Base-by-base conservation (phyloP, 2,329 filamentous ascomycete species). In the Zelopaecilomyces penicillatus region DNA sequence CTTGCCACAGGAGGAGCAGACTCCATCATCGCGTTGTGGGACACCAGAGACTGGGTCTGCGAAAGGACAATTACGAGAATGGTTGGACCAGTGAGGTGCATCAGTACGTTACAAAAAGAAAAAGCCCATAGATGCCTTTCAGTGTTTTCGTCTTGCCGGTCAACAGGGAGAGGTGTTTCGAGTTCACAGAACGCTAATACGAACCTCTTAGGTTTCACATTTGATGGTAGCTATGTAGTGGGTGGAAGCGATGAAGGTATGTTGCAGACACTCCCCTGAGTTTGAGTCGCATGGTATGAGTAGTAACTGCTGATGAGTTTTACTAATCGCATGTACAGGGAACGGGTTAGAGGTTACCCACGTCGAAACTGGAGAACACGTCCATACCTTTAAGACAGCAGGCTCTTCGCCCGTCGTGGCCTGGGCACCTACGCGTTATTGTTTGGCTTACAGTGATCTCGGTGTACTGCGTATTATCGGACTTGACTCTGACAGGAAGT, bases 31-130 rank as follows among this genome's bases (percentile, higher is more conserved):
- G 74, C 82, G 5, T 68, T 91, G 3, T 91, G 85, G 82, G 85
- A 90, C 56, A 89, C 85, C 4, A 73, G 74, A 35, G 81, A 86
- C 52, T 89, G 85, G 83, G 78, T 86, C 45, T 89, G 85, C 57
- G 76, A 82, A 56, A 75, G 82, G 48, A 87, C 84, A 1, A 70
- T 89, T 36, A 80, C 80, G 32, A 74, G 77, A 54, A 83, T 87
- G 68, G 73, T 75, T 7, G 83, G 83, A 2, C 79, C 84, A 3
- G 80, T 90, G 29, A 75, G 78, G 56, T 85, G 78, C 58, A 71
- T 90, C 45, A 80, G 76, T 80, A 62, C 49, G 74, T 66, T 36
- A 19, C 19, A 19, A 19, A 19, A 19, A 19, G 19, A 19, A 19
- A 19, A 19, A 19, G 19, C 19, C 19, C 19, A 19, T 19, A 19